Evolutionary conservation across 257 asterid species (phyloP), one percentile per base, ranked within the genome.

Genomic region (Echites panduratus): DNA sequence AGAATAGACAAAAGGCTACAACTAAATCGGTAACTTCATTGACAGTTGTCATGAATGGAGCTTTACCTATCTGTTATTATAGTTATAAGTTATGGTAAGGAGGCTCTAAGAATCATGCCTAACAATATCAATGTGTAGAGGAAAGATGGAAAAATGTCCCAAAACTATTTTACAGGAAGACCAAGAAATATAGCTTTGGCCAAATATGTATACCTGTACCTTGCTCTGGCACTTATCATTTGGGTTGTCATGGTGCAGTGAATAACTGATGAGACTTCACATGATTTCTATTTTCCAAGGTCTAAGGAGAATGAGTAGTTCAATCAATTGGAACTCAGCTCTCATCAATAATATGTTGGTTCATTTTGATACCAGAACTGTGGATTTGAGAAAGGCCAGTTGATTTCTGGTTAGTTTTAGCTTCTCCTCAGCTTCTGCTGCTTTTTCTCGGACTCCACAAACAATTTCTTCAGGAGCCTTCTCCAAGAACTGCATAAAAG

Each of bases 391-490:
- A 71, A 91, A 81, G 29, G 85, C 79, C 4, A 88, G 86, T 54
- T 91, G 93, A 24, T 88, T 94, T 85, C 82, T 86, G 11, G 99
- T 91, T 61, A 91, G 78, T 45, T 77, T 88, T 62, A 94, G 69
- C 76, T 89, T 94, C 86, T 94, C 99, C 79, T 91, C 89, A 4
- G 94, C 91, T 82, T 94, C 97, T 70, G 87, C 85, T 72, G 89
- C 99, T 72, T 91, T 94, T 71, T 91, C 96, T 66, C 79, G 85
- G 52, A 91, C 97, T 73, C 95, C 91, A 44, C 83, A 88, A 19
- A 94, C 93, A 44, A 94, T 78, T 77, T 89, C 93, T 85, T 86
- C 88, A 0, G 99, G 99, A 71, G 99, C 97, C 85, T 86, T 94
- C 83, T 89, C 97, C 64, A 90, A 89, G 58, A 94, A 94, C 98